phyloP scores from a whole-genome alignment of 2,329 filamentous ascomycete species.

The Xenoacremonium recifei region DNA sequence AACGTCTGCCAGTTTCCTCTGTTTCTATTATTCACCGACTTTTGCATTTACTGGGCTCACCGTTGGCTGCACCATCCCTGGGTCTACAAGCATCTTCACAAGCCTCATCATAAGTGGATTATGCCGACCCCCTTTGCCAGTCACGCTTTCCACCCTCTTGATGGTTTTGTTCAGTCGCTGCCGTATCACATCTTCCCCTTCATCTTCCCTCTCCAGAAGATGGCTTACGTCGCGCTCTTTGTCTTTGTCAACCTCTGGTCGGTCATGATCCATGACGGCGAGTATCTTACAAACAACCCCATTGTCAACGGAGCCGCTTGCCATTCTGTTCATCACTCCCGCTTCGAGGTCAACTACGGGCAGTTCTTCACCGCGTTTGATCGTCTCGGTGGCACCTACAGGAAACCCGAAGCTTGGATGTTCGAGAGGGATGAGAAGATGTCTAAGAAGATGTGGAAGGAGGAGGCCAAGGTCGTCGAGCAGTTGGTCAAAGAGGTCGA shows the following conservation, averaged over 20 bases:
- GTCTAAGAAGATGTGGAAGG: slow-evolving; percentile 75
- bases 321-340: slow-evolving; percentile 72
- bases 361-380: slow-evolving; percentile 95
- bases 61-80: slow-evolving; percentile 77
- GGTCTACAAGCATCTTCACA: slow-evolving; percentile 84
- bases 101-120: slow-evolving; percentile 99
- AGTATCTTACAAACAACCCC: slow-evolving; percentile 89
- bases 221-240: slow-evolving; percentile 83
- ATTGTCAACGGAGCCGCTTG: slow-evolving; percentile 93
- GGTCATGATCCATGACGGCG: slow-evolving; percentile 92
- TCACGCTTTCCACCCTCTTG: slow-evolving; percentile 91
- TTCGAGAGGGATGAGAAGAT: slow-evolving; percentile 86
- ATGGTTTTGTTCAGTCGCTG: slow-evolving; percentile 83
- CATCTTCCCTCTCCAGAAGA: slow-evolving; percentile 88
- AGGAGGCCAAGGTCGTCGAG: slow-evolving; percentile 75
- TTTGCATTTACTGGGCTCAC: slow-evolving; percentile 90
- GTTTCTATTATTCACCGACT: slow-evolving; percentile 87
- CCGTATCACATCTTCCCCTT: slow-evolving; percentile 95
- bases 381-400: slow-evolving; percentile 81
- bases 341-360: slow-evolving; percentile 71
- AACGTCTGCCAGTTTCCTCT: slow-evolving; percentile 80
- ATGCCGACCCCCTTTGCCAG: slow-evolving; percentile 94
- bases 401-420: slow-evolving; percentile 79
- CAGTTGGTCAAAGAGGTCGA: slow-evolving; percentile 71
- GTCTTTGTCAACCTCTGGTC: slow-evolving; percentile 96